Base-by-base conservation (phyloP, 257 asterid species). In the Nicotiana tomentosiformis region DNA sequence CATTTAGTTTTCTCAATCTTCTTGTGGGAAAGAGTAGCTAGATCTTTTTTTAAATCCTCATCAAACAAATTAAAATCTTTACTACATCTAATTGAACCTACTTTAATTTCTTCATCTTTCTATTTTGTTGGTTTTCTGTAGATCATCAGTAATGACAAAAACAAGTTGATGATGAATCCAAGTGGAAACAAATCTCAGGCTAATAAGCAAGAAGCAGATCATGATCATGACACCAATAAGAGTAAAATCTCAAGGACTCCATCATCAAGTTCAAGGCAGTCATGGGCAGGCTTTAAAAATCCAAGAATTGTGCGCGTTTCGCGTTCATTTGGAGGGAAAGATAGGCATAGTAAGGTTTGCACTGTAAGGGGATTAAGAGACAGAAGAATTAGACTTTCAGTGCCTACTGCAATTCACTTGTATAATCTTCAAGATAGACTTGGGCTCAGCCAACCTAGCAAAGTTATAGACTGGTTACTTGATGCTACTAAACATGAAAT, bases 301-400 rank as follows among this genome's bases (percentile, higher is more conserved):
- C 97, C 97, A 9, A 87, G 97, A 86, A 93, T 93, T 2, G 95
- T 93, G 0, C 90, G 93, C 0, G 97, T 89, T 10, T 91, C 97
- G 2, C 91, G 91, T 7, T 39, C 82, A 2, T 92, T 88, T 46
- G 95, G 95, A 8, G 95, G 97, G 53, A 93, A 93, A 81, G 97
- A 93, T 83, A 81, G 97, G 80, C 97, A 93, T 51, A 93, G 97
- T 86, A 92, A 93, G 10, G 97, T 93, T n/a, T 90, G 90, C 83
- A 93, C 97, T 0, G 81, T 93, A 15, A 89, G 87, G 23, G 97
- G 97, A 18, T 72, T 92, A 7, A 87, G 94, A 66, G 97, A 93
- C 86, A 84, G 97, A 5, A 78, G 97, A 7, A 93, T 93, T 6
- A 89, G 97, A 82, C 92, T 93, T 0, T 93, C 97, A 0, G 97